Conservation (phyloP, 768 basidiomycete species). For the Leccinum pellstonianum region DNA sequence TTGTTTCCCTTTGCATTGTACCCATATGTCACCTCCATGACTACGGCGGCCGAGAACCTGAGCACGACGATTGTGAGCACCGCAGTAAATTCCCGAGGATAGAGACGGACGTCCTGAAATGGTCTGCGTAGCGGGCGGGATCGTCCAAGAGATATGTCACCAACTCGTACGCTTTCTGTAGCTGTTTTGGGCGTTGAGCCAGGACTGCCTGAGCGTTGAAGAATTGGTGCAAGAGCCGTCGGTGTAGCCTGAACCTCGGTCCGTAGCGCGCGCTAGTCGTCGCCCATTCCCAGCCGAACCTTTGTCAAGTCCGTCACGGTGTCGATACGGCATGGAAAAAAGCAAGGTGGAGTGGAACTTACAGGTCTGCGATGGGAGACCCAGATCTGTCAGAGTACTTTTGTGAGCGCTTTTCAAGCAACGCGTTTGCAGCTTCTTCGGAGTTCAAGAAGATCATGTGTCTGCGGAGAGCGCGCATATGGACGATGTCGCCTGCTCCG, state of each 20-base stretch:
- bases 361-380: conserved; percentile 5
- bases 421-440: conserved; percentile 42
- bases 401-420: conserved; percentile 51
- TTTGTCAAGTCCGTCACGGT: background rate
- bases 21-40: background rate
- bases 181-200: conserved; percentile 17
- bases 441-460: conserved; percentile 51
- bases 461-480: conserved; percentile 37
- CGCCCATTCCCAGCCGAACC: conserved; percentile 23
- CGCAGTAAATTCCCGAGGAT: background rate
- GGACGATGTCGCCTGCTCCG: background rate
- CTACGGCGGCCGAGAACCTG: background rate
- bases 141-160: conserved; percentile 7
- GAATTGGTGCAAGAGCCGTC: conserved; percentile 20
- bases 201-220: conserved; percentile 15
- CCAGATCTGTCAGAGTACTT: conserved; percentile 42
- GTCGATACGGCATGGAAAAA: background rate
- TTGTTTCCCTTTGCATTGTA: background rate
- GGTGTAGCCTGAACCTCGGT: conserved; percentile 21
- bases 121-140: conserved; percentile 4
- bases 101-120: conserved; percentile 14
- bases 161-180: conserved; percentile 13
- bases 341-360: background rate
- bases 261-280: conserved; percentile 21
- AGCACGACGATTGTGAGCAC: background rate